phyloP scores from a whole-genome alignment of 441 rosid genomes.

The Melastoma candidum region DNA sequence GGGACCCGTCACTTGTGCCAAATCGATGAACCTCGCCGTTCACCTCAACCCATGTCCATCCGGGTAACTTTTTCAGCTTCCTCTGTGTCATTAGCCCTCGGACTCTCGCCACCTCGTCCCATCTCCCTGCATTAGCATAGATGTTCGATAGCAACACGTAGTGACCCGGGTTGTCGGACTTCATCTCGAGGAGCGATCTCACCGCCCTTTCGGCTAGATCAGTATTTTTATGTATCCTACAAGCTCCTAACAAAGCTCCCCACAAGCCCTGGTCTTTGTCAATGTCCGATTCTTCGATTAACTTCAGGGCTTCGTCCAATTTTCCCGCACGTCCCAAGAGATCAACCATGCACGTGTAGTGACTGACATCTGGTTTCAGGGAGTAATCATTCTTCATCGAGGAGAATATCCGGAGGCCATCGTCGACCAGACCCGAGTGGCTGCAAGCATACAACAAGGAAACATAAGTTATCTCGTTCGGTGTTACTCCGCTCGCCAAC shows the following conservation, averaged over 20 bases:
- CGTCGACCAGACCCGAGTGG: conserved; percentile 20
- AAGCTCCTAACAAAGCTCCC: conserved; percentile 45
- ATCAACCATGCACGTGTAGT: conserved; percentile 43
- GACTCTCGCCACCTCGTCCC: conserved; percentile 34
- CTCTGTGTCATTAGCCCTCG: conserved; percentile 34
- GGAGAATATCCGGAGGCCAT: conserved; percentile 30
- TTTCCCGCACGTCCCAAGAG: conserved; percentile 47
- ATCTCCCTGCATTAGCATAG: conserved; percentile 43
- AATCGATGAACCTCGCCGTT: conserved; percentile 28
- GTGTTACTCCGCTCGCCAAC: too few species aligned
- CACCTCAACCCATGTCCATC: conserved; percentile 47
- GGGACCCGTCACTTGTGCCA: conserved; percentile 23
- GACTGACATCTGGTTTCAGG: conserved; percentile 37
- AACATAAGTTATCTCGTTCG: too few species aligned
- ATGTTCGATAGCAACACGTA: conserved; percentile 46
- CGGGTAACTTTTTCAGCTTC: conserved; percentile 37
- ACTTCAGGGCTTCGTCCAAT: conserved; percentile 31
- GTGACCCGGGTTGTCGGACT: conserved; percentile 37
- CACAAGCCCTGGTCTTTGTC: conserved; percentile 41
- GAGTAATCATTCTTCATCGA: conserved; percentile 25
- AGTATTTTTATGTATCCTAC: conserved; percentile 38
- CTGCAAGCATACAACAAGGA: too few species aligned
- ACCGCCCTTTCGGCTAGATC: conserved; percentile 44
- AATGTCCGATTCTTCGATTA: conserved; percentile 32
- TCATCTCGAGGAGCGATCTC: conserved; percentile 31